Evolutionary conservation across 2,329 filamentous ascomycete genomes (phyloP), one percentile per base, ranked within the genome.

Genomic region (Scedosporium apiospermum): DNA sequence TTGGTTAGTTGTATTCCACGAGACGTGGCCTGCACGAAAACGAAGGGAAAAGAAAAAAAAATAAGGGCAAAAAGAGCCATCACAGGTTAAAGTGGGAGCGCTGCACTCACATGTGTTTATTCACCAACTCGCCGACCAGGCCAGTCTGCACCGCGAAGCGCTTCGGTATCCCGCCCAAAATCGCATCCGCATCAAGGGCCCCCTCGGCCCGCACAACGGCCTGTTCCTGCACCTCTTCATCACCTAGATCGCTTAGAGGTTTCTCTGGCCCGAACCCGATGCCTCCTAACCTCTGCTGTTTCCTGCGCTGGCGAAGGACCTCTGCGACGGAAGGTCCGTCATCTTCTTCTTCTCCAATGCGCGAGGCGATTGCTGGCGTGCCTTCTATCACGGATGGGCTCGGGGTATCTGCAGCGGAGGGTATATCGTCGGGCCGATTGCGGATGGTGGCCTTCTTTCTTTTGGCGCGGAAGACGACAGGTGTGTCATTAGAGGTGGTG

Each of bases 141-240:
- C 89, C 89, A 0, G 88, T 91, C 72, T 90, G 88, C 63, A 86
- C 83, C 61, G 86, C 85, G 71, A 93, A 93, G 49, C 88, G 85
- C 42, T 41, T 57, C 53, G 49, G 62, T 62, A 42, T 63, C 46
- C 64, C 63, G 46, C 44, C 44, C 34, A 51, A 21, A 44, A 16
- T 34, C 3, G 30, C 21, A 30, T 53, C 63, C 18, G 30, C 44
- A 27, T 23, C 51, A 27, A 60, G 18, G 10, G n/a, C 57, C 26
- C n/a, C 34, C n/a, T 58, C 60, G 7, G 49, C 49, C 14, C 23
- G 12, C 5, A 49, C 46, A 3, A 55, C n/a, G 38, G 30, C 21
- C 16, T 58, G 58, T 44, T 73, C 70, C 9, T 71, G 67, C 42
- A 75, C 72, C 51, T 71, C 71, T 12, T 59, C 55, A 62, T 67